Evolutionary conservation across 106 monocot species (phyloP).

Genomic region (Xerophyta viscosa): DNA sequence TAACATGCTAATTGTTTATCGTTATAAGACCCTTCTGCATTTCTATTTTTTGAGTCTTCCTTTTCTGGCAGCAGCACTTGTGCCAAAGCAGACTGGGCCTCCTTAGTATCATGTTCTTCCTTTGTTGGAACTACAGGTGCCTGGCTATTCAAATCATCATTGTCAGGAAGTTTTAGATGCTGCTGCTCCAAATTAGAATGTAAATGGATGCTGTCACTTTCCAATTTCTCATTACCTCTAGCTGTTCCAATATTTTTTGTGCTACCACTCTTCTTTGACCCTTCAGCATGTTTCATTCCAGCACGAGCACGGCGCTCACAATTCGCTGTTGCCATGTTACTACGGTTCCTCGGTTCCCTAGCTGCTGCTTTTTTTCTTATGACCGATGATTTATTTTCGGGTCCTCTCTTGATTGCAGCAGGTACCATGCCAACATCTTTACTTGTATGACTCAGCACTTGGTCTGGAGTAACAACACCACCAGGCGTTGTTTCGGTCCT

Average conservation of each 20-base stretch:
- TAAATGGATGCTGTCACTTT: constrained; percentile 1
- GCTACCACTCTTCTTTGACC: constrained; percentile 8
- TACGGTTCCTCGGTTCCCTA: constrained; percentile 54
- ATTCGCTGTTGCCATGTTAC: constrained; percentile 35
- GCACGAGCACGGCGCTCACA: constrained; percentile 48
- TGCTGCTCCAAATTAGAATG: neutral
- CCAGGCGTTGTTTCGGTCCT: constrained; percentile 18
- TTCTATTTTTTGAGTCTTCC: no score
- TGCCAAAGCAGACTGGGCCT: no score
- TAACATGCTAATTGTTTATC: no score
- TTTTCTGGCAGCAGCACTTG: neutral
- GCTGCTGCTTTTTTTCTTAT: constrained; percentile 73
- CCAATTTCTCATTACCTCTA: neutral
- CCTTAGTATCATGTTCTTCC: no score
- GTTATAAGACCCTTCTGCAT: no score
- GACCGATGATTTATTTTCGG: constrained; percentile 45
- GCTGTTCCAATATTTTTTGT: constrained; percentile 4
- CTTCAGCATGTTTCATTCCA: constrained; percentile 27
- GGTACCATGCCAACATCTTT: constrained; percentile 15
- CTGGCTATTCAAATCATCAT: neutral
- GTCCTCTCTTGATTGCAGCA: constrained; percentile 22
- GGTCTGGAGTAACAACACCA: constrained; percentile 7
- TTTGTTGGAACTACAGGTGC: neutral
- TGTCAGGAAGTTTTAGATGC: neutral
- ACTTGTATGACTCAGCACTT: constrained; percentile 5